These are phyloP conservation scores for Canavalia ensiformis DNA, from an alignment of 306 rosid species.

Conservation along the genomic window DNA sequence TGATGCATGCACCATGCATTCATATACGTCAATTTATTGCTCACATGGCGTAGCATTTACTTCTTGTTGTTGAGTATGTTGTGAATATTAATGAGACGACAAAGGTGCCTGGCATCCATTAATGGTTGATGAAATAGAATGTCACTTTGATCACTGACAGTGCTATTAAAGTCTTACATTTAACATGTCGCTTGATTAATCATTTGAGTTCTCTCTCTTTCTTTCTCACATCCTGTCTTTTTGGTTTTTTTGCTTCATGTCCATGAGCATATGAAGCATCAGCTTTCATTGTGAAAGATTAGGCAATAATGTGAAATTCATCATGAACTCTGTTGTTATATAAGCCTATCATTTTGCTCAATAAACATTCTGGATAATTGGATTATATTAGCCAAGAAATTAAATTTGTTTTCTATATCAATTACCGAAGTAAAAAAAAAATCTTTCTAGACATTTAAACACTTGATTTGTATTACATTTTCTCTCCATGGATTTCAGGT, in stretches of 20 bases:
- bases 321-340: not conserved
- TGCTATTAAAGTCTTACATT: constrained; percentile 7
- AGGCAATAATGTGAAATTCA: not conserved
- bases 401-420: constrained; percentile 18
- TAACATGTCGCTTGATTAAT: not conserved
- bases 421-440: constrained; percentile 6
- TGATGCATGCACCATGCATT: not conserved
- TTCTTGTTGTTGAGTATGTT: constrained; percentile 5
- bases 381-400: constrained; percentile 1
- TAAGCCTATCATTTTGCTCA: not conserved
- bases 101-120: constrained; percentile 8
- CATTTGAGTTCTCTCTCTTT: not conserved
- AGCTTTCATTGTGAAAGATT: not conserved
- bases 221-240: not conserved
- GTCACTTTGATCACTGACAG: not conserved
- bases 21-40: constrained; percentile 21
- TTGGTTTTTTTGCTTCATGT: not conserved
- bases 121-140: constrained; percentile 13
- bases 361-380: constrained; percentile 2
- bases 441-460: constrained; percentile 8
- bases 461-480: not conserved
- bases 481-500: constrained; percentile 59
- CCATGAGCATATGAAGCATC: not conserved
- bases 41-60: not conserved
- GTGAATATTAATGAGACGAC: constrained; percentile 15